phyloP scores from a whole-genome alignment of 306 rosid genomes.

The Argentina anserina region DNA sequence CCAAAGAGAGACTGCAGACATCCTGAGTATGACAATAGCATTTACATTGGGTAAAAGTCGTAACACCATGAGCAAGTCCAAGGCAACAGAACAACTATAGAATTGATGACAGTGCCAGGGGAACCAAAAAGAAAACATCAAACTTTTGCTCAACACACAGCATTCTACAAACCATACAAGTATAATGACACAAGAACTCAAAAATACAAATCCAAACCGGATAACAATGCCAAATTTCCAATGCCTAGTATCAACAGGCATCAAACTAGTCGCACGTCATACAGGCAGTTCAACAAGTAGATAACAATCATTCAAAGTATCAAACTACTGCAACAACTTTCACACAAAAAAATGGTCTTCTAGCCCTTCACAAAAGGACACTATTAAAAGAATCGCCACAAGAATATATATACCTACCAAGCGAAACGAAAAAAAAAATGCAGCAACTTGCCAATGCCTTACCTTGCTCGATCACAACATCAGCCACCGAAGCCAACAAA shows the following conservation, averaged over 20 bases:
- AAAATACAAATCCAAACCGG: no score
- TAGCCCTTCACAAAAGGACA: no score
- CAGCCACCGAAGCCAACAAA: slow-evolving; percentile 72
- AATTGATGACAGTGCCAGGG: neutral
- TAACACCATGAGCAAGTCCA: slow-evolving; percentile 17
- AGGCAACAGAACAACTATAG: neutral
- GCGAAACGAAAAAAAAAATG: no score
- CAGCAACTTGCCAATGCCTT: neutral
- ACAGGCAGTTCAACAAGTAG: neutral
- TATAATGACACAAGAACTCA: neutral
- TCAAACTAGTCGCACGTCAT: neutral
- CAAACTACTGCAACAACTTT: no score
- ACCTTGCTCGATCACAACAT: slow-evolving; percentile 95
- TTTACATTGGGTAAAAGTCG: no score
- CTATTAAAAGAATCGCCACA: no score
- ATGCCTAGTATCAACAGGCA: neutral
- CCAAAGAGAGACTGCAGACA: slow-evolving; percentile 82
- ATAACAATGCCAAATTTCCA: no score
- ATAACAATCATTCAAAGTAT: neutral
- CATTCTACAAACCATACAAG: neutral
- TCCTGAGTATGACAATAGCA: slow-evolving; percentile 40
- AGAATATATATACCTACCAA: neutral
- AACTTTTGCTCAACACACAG: neutral
- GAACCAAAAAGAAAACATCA: no score
- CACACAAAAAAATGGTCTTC: no score